These are phyloP conservation scores for Fusarium sp. DNA, from an alignment of 2,329 filamentous ascomycete species.

Conservation along the genomic window DNA sequence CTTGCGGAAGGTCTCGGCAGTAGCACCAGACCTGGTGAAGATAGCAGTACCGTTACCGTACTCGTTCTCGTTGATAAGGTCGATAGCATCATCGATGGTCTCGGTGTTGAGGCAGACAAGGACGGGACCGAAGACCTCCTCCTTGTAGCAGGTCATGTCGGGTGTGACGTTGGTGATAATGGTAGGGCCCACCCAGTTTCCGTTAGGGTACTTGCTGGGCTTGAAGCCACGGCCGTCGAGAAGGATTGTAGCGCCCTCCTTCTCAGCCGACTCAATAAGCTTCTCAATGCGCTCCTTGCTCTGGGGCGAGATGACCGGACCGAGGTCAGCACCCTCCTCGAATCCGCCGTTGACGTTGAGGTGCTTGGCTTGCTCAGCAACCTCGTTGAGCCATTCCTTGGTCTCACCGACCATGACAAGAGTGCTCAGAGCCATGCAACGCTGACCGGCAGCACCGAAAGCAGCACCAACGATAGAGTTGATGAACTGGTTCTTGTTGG, in stretches of 20 bases:
- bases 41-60: constrained; percentile 89
- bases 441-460: constrained; percentile 85
- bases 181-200: constrained; percentile 87
- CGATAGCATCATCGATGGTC: constrained; percentile 82
- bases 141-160: constrained; percentile 84
- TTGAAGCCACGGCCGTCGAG: constrained; percentile 81
- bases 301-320: constrained; percentile 83
- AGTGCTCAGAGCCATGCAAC: constrained; percentile 88
- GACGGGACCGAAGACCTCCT: constrained; percentile 89
- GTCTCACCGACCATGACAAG: constrained; percentile 87
- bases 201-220: constrained; percentile 82
- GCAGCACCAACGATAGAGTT: constrained; percentile 87
- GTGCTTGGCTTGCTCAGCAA: constrained; percentile 78
- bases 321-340: constrained; percentile 81
- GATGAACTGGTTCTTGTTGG: constrained; percentile 89
- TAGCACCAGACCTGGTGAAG: constrained; percentile 82
- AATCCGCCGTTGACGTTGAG: constrained; percentile 84
- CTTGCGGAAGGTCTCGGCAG: constrained; percentile 81
- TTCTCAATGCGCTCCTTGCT: constrained; percentile 82
- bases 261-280: constrained; percentile 80
- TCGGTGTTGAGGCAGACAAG: constrained; percentile 83
- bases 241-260: constrained; percentile 84
- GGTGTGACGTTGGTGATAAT: constrained; percentile 84
- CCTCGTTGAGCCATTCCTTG: constrained; percentile 82
- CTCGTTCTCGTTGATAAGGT: constrained; percentile 85